phyloP scores from a whole-genome alignment of 495 filamentous ascomycete genomes.

The Saxispiralis lemnorum region DNA sequence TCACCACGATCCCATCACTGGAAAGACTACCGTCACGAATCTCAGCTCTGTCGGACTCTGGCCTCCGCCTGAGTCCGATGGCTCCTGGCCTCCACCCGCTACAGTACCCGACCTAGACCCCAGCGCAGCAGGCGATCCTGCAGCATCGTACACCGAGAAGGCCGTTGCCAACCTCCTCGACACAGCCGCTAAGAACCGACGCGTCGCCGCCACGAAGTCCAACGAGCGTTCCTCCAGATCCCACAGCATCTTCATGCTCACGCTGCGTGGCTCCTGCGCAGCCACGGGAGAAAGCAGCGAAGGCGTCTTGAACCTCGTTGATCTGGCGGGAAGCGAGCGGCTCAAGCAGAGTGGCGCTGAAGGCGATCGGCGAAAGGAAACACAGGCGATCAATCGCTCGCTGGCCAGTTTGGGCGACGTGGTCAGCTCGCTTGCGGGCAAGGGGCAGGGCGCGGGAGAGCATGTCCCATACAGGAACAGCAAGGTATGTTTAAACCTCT shows the following conservation, averaged over 20 bases:
- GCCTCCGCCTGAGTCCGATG: slow-evolving; percentile 12
- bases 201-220: slow-evolving; percentile 85
- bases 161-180: slow-evolving; percentile 30
- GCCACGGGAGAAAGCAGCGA: slow-evolving; percentile 71
- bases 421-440: slow-evolving; percentile 52
- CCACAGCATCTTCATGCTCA: slow-evolving; percentile 92
- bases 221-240: slow-evolving; percentile 88
- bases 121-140: not conserved
- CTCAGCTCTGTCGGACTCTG: slow-evolving; percentile 54
- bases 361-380: slow-evolving; percentile 77
- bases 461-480: slow-evolving; percentile 92
- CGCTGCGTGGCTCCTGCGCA: slow-evolving; percentile 62
- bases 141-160: slow-evolving; percentile 1
- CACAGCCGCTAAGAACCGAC: slow-evolving; percentile 64
- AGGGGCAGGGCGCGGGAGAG: slow-evolving; percentile 55
- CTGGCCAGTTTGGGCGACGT: slow-evolving; percentile 88
- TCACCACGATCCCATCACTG: slow-evolving; percentile 61
- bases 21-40: slow-evolving; percentile 72
- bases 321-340: slow-evolving; percentile 84
- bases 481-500: slow-evolving; percentile 48
- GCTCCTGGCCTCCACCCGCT: slow-evolving; percentile 2
- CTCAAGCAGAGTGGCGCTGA: slow-evolving; percentile 68
- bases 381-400: slow-evolving; percentile 91
- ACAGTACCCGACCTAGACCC: not conserved
- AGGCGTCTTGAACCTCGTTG: slow-evolving; percentile 89